phyloP scores from a whole-genome alignment of 345 rosid species.

The Arabidopsis arenosa region DNA sequence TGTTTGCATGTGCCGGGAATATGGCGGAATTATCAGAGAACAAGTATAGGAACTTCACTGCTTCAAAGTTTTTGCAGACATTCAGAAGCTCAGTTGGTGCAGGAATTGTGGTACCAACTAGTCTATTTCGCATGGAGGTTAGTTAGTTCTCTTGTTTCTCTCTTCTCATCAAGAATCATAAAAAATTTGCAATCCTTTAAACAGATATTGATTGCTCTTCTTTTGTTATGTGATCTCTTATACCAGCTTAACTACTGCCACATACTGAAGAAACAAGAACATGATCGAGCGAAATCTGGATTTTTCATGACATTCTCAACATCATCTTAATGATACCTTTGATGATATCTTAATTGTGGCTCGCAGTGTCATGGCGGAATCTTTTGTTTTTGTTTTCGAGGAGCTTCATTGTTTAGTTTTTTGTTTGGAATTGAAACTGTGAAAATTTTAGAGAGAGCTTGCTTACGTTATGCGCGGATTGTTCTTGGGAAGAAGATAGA shows the following conservation, averaged over 20 bases:
- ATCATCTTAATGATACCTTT: slow-evolving; percentile 35
- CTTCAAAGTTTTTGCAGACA: slow-evolving; percentile 63
- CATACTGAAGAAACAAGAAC: slow-evolving; percentile 61
- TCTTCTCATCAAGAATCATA: slow-evolving; percentile 6
- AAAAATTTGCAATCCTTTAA: not conserved
- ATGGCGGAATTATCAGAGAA: slow-evolving; percentile 74
- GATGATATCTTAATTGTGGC: slow-evolving; percentile 21
- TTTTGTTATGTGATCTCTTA: slow-evolving; percentile 36
- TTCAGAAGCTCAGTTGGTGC: slow-evolving; percentile 80
- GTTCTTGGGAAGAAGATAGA: slow-evolving; percentile 5
- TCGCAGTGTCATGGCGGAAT: not conserved
- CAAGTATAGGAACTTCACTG: slow-evolving; percentile 63
- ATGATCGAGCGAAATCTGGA: slow-evolving; percentile 70
- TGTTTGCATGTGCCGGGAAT: slow-evolving; percentile 89
- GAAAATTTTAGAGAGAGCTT: slow-evolving; percentile 9
- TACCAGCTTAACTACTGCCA: slow-evolving; percentile 76
- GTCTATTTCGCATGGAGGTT: slow-evolving; percentile 88
- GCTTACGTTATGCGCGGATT: slow-evolving; percentile 3
- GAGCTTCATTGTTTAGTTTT: slow-evolving; percentile 14
- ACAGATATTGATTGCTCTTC: slow-evolving; percentile 18
- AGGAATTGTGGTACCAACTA: slow-evolving; percentile 87
- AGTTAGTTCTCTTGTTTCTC: slow-evolving; percentile 34
- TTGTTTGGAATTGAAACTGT: slow-evolving; percentile 29
- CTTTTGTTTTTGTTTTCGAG: not conserved
- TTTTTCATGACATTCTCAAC: slow-evolving; percentile 63